Evolutionary conservation across 1,139 yeast species (phyloP), one percentile per base, ranked within the genome.

Genomic region (Geotrichum reessii): DNA sequence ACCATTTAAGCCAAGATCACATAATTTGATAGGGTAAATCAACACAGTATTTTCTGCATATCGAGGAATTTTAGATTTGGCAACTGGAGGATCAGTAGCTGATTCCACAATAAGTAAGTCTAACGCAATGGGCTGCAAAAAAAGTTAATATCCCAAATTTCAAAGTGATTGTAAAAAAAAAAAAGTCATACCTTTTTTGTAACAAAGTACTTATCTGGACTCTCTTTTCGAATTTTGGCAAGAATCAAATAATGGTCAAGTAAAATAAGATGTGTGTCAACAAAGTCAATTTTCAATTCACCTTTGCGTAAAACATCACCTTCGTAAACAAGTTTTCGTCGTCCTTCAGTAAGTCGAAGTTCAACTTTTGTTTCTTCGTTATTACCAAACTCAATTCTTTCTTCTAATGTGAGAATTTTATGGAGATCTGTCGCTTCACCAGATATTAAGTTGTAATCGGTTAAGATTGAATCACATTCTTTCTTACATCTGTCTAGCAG

Each of bases 201-300:
- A 11, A 59, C 62, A n/a, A 59, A 25, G 44, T 57, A 59, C 40
- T 59, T 59, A 37, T 61, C 62, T 52, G 66, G 66, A 53, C 61
- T 64, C 6, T 74, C 74, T 46, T 74, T 74, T 7, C 71, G 64
- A 14, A 67, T 63, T 58, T 88, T 95, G 1, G 93, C 83, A 7
- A 90, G 78, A 25, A 90, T 73, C 52, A 90, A 71, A 65, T 78
- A 88, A 66, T 90, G 87, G 68, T 90, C 96, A 58, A 90, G 74
- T 47, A 89, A 72, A 27, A 89, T 82, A 44, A 87, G 66, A 65
- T 83, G 87, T 0, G 75, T 68, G 1, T 70, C 71, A 3, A 75
- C 67, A 77, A 77, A 63, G 71, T 76, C 56, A 81, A 77, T 59
- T 78, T 84, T 58, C 80, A 77, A 77, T 78, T 84, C 74, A 76